phyloP scores from a whole-genome alignment of 345 rosid genomes.

The Pelargonium nanum region DNA sequence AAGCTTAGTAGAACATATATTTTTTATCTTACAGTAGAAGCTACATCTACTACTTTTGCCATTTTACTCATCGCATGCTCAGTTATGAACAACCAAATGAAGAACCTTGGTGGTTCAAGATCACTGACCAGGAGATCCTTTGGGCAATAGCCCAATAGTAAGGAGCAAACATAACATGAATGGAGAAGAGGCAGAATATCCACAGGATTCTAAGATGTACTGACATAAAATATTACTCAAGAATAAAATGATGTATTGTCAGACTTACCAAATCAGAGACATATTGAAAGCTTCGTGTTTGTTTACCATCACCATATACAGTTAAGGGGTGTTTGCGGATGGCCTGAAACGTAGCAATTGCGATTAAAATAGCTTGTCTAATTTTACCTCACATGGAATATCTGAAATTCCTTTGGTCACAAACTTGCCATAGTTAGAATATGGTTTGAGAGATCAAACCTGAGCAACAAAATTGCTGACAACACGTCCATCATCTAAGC shows the following conservation, averaged over 20 bases:
- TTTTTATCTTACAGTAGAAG: no score
- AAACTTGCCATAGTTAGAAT: not conserved
- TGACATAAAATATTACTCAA: not conserved
- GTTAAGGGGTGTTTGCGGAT: conserved; percentile 88
- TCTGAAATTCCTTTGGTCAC: not conserved
- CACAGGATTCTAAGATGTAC: not conserved
- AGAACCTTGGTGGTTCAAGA: no score
- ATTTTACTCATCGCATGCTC: no score
- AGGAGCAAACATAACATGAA: not conserved
- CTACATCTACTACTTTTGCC: no score
- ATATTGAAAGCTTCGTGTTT: conserved; percentile 98
- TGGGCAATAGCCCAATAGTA: no score
- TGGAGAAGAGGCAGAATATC: not conserved
- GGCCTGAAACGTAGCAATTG: conserved; percentile 25
- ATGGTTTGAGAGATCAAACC: conserved; percentile 28
- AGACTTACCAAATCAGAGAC: conserved; percentile 82
- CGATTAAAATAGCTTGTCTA: not conserved
- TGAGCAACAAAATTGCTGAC: conserved; percentile 99
- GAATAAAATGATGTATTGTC: not conserved
- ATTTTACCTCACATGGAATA: not conserved
- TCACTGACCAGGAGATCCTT: no score
- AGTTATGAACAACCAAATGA: no score
- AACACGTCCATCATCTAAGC: conserved; percentile 98
- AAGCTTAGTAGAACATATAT: no score
- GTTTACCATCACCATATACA: conserved; percentile 97